Evolutionary conservation across 305 asterid genomes (phyloP).

Genomic region (Andrographis paniculata): DNA sequence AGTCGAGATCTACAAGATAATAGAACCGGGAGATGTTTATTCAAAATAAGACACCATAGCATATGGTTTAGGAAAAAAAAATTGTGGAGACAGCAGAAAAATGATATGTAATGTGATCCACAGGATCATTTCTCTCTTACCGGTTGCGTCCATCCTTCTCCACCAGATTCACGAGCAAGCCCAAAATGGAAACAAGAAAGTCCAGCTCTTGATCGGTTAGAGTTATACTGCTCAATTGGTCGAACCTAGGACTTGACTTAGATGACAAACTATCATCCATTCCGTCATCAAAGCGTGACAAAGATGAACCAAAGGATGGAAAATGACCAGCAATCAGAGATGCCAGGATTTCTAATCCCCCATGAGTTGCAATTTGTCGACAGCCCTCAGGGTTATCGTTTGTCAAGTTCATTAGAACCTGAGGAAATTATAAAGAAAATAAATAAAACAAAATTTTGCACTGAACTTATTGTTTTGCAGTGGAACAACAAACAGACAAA

Average conservation of each 20-base stretch:
- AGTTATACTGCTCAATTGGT: constrained; percentile 25
- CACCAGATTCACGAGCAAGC: constrained; percentile 93
- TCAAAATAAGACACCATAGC: background rate
- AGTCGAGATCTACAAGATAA: constrained; percentile 51
- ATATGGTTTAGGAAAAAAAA: too few relatives aligned
- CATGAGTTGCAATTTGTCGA: constrained; percentile 73
- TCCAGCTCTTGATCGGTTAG: constrained; percentile 81
- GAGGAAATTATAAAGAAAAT: constrained; percentile 17
- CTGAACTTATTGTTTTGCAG: too few relatives aligned
- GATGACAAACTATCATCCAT: constrained; percentile 24
- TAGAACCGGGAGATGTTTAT: background rate
- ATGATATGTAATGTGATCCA: too few relatives aligned
- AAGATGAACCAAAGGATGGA: constrained; percentile 47
- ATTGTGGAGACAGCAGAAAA: too few relatives aligned
- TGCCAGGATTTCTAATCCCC: constrained; percentile 77
- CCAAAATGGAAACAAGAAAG: constrained; percentile 90
- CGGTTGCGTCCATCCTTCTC: constrained; percentile 83
- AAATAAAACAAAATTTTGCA: background rate
- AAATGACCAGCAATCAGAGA: constrained; percentile 78
- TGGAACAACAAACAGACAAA: too few relatives aligned
- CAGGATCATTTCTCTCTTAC: constrained; percentile 24
- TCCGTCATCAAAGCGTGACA: constrained; percentile 21
- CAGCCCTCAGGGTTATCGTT: constrained; percentile 90
- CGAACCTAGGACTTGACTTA: constrained; percentile 31
- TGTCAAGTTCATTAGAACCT: constrained; percentile 92